Base-by-base conservation (phyloP, 192 early-diverging fungal genomes). In the Phycomyces nitens region DNA sequence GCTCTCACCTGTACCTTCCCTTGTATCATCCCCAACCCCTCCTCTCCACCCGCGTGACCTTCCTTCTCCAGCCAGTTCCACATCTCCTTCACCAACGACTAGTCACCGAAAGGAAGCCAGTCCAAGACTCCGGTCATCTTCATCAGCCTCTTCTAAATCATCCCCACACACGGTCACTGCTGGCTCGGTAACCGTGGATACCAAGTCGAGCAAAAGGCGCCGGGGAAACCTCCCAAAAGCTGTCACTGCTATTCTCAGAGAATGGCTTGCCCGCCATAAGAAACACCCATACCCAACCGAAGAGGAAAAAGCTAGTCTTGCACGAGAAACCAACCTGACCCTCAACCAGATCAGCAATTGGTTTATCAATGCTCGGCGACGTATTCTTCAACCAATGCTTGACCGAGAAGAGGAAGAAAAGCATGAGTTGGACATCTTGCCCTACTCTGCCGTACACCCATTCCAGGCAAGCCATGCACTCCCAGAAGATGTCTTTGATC, bases 301-400 rank as follows among this genome's bases (percentile, higher is more conserved):
- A 59, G 73, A 72, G 11, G 74, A 77, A 61, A 83, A 83, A 60
- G 53, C 59, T 24, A 72, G 55, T 7, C 53, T 83, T 41, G 71
- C 74, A 29, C 22, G 51, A 11, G 65, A 71, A 47, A 83, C 81
- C 24, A 73, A 76, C 22, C 65, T 83, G 38, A 80, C 71, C n/a
- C 64, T 83, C 16, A 70, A 75, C 57, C 81, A 83, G 52, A 78
- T 83, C 53, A 81, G 73, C 72, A 80, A 83, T 58, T 83, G 81
- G 81, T 83, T 83, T 60, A 83, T 83, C 49, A 83, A 83, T 65
- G 81, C 81, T 6, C 65, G 81, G 10, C 51, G 81, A 55, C 60
- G 81, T 21, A 82, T 77, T 44, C 63, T 79, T 23, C 80, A 82
- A 54, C 75, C 75, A 21, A 82, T 82, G 74, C 69, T 82, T 24